Base-by-base conservation (phyloP, 768 basidiomycete species). In the Panaeolus papilionaceus region DNA sequence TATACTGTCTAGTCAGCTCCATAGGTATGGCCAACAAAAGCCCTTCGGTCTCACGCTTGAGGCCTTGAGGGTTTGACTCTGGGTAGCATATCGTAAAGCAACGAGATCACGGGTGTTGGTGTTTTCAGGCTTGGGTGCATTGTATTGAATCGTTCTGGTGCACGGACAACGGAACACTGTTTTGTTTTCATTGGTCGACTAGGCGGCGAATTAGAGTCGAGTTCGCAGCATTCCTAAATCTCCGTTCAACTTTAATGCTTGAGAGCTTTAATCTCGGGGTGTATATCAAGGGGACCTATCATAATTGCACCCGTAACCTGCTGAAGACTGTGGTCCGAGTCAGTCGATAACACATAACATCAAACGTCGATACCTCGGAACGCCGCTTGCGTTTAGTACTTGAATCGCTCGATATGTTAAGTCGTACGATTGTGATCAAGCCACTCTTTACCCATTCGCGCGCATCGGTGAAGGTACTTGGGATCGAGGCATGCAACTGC, bases 361-460 rank as follows among this genome's bases (percentile, higher is more conserved):
- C 54, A 58, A 58, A 58, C 54, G 33, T 58, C 54, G 54, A 58
- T 58, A 58, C 54, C 54, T 58, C 54, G 54, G 54, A 58, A 58
- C 28, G 33, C 26, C 33, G 54, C 54, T 58, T 58, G 54, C 28
- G 54, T 23, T 12, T 12, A 58, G 28, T 16, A 6, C 7, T 58
- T 16, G 8, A 28, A 16, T 11, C 28, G 33, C 33, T 37, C 16
- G 54, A 10, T 58, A 28, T 12, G 3, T 47, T 47, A 5, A 18
- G 4, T 58, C 54, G 20, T 51, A 51, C 47, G 47, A 23, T 51
- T 51, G n/a, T 51, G 23, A 23, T 49, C 23, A 7, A 49, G 20
- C n/a, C 23, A 23, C 23, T 26, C 47, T 20, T 49, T 20, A 49
- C 20, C 20, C 11, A 12, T 49, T 26, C 16, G n/a, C 11, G 7